phyloP scores from a whole-genome alignment of 148 eudicot genomes.

The Vaccinium darrowii region DNA sequence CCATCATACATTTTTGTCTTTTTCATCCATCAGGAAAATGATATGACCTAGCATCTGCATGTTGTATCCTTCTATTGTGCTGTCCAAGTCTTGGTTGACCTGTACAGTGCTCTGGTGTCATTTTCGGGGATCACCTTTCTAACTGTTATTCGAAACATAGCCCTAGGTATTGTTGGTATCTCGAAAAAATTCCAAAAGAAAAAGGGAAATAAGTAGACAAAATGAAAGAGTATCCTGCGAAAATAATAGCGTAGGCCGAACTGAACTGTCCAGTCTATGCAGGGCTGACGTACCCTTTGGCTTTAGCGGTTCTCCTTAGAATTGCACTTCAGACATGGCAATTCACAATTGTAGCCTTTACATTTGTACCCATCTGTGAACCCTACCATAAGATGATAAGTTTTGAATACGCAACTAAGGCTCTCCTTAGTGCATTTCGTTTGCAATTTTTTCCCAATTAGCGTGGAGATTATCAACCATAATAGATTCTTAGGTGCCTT shows the following conservation, averaged over 20 bases:
- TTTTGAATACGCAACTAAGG: neutral
- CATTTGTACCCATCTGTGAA: neutral
- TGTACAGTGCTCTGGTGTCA: neutral
- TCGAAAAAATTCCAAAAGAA: neutral
- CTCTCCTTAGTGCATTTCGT: neutral
- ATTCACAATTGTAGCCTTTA: neutral
- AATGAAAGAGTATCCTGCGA: neutral
- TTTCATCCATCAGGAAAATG: neutral
- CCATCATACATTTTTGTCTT: neutral
- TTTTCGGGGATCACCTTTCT: neutral
- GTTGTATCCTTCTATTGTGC: neutral
- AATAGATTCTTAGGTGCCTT: conserved; percentile 2
- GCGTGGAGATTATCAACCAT: neutral
- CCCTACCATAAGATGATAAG: neutral
- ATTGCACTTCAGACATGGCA: neutral
- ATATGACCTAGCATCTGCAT: neutral
- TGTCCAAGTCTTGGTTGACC: neutral
- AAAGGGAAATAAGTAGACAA: neutral
- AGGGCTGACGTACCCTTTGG: neutral
- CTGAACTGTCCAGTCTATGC: neutral
- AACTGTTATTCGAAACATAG: neutral
- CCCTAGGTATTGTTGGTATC: neutral
- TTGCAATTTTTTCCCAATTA: neutral
- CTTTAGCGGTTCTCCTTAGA: neutral
- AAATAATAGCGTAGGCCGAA: neutral